A percentile compares a stretch with the other conserved stretches of the same genome.
Evolutionary conservation across 2,329 filamentous ascomycete species (phyloP).

Genomic region (Curvularia sp.): DNA sequence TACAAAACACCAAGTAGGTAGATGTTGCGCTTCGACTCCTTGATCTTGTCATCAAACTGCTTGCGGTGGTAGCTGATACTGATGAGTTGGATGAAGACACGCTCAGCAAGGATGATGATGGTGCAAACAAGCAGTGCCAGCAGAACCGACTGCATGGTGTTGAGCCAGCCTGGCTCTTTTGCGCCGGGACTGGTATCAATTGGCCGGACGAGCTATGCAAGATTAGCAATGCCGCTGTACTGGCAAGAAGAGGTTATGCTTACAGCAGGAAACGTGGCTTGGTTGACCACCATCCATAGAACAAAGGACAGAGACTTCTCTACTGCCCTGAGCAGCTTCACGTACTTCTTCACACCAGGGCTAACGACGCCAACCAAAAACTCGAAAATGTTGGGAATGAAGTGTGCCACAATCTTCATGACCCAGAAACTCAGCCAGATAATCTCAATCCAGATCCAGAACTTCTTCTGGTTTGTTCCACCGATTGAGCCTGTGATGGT

Average conservation of each 20-base stretch:
- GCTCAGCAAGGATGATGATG: conserved; percentile 76
- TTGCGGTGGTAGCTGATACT: conserved; percentile 85
- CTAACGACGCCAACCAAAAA: conserved; percentile 68
- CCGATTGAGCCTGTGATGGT: conserved; percentile 55
- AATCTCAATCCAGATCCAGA: conserved; percentile 71
- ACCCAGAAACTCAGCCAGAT: conserved; percentile 70
- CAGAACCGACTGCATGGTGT: conserved; percentile 68
- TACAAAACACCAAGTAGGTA: conserved; percentile 83
- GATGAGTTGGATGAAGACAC: conserved; percentile 80
- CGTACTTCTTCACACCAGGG: conserved; percentile 69
- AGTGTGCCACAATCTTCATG: conserved; percentile 65
- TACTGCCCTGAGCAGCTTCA: conserved; percentile 62
- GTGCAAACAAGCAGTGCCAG: conserved; percentile 72
- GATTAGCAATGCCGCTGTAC: neutral
- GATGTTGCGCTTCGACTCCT: conserved; percentile 87
- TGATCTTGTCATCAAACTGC: conserved; percentile 82
- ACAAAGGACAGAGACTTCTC: conserved; percentile 68
- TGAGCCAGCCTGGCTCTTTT: conserved; percentile 55
- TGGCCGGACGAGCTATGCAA: conserved; percentile 16
- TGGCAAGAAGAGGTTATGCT: neutral
- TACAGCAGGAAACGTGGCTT: conserved; percentile 64
- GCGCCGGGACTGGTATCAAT: conserved; percentile 20
- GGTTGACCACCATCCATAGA: conserved; percentile 65
- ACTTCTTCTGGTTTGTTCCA: conserved; percentile 64
- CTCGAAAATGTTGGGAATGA: conserved; percentile 66